Percentiles rank a stretch among this genome's conserved stretches.
These are phyloP conservation scores for Tilletia caries DNA, from an alignment of 1,284 basidiomycete genomes.

Conservation along the genomic window DNA sequence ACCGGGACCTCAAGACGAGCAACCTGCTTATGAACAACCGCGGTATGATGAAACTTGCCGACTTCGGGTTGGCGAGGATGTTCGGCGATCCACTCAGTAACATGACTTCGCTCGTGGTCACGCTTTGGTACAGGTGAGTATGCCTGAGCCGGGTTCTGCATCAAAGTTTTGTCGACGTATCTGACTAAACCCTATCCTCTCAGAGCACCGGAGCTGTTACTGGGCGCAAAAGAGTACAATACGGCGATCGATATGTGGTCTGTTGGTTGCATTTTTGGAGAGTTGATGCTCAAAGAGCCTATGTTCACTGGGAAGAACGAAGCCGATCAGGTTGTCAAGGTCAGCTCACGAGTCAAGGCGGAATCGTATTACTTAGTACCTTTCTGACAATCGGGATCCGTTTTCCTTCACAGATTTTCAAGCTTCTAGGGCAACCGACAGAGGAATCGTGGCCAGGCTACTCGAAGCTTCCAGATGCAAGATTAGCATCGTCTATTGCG, in stretches of 20 bases:
- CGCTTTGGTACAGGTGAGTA: slow-evolving; percentile 91
- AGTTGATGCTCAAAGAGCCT: slow-evolving; percentile 86
- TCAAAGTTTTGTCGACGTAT: too few relatives aligned
- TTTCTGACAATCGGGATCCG: background rate
- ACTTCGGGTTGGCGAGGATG: slow-evolving; percentile 91
- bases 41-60: slow-evolving; percentile 95
- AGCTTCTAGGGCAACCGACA: slow-evolving; percentile 83
- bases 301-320: slow-evolving; percentile 94
- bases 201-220: slow-evolving; percentile 36
- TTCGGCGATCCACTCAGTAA: slow-evolving; percentile 94
- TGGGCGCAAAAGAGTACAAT: slow-evolving; percentile 35
- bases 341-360: slow-evolving; percentile 29
- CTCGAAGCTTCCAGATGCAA: slow-evolving; percentile 70
- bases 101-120: slow-evolving; percentile 95
- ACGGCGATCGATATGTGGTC: slow-evolving; percentile 64
- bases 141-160: too few relatives aligned
- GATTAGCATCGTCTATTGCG: slow-evolving; percentile 56
- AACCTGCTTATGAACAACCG: slow-evolving; percentile 98
- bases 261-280: slow-evolving; percentile 98
- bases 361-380: background rate
- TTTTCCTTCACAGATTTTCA: slow-evolving; percentile 65
- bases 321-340: slow-evolving; percentile 84
- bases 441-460: slow-evolving; percentile 82
- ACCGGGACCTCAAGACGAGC: slow-evolving; percentile 94
- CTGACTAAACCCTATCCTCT: too few relatives aligned